Evolutionary conservation across 768 basidiomycete species (phyloP).

Genomic region (Hemileccinum rubropunctum): DNA sequence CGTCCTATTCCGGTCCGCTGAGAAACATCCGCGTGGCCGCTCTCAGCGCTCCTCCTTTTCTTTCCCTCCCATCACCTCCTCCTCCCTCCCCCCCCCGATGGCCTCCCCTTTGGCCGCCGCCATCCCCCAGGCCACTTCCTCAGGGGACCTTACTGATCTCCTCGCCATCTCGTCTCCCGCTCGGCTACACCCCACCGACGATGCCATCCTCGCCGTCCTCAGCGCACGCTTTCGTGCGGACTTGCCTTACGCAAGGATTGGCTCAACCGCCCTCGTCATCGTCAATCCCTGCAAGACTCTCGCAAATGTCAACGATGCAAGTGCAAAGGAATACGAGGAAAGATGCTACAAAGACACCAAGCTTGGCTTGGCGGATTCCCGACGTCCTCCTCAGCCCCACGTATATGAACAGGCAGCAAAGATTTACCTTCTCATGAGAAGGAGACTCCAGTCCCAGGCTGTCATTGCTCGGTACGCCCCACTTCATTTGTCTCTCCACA

Average conservation of each 20-base stretch:
- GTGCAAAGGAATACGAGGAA: constrained; percentile 56
- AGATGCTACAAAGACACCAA: constrained; percentile 52
- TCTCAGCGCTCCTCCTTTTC: constrained; percentile 1
- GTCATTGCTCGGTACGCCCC: constrained; percentile 50
- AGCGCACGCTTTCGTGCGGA: constrained; percentile 58
- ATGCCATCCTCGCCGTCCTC: constrained; percentile 53
- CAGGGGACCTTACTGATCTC: constrained; percentile 50
- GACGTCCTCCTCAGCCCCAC: constrained; percentile 51
- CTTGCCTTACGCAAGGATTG: constrained; percentile 51
- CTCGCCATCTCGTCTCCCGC: constrained; percentile 36
- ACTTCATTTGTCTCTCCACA: constrained; percentile 4
- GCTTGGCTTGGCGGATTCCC: constrained; percentile 36
- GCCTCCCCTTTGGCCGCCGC: constrained; percentile 33
- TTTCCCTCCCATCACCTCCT: constrained; percentile 8
- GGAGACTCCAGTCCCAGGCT: constrained; percentile 52
- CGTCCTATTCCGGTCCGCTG: constrained; percentile 1
- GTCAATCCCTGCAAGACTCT: constrained; percentile 62
- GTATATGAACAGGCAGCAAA: constrained; percentile 61
- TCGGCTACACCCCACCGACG: constrained; percentile 53
- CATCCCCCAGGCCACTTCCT: constrained; percentile 37
- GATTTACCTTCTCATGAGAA: constrained; percentile 56
- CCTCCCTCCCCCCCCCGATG: constrained; percentile 28
- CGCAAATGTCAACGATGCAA: constrained; percentile 54
- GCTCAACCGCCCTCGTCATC: constrained; percentile 48
- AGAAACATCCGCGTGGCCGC: constrained; percentile 13